These are phyloP conservation scores for Cornus controversa DNA, from an alignment of 148 eudicot genomes.

Conservation along the genomic window DNA sequence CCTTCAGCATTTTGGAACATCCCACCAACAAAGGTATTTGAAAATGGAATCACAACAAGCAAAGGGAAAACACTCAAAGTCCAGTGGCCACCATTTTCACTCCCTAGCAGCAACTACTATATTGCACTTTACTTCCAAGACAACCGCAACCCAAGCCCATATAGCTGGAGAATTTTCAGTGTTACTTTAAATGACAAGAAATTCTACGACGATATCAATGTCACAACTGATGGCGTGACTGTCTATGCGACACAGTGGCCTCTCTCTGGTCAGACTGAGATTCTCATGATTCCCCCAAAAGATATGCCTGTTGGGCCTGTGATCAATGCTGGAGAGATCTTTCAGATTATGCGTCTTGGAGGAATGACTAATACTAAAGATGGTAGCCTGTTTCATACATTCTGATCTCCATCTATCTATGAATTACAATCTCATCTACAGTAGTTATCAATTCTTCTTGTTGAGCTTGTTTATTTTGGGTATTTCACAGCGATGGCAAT, in stretches of 20 bases:
- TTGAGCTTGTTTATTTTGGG: conserved; percentile 1
- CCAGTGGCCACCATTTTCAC: conserved; percentile 58
- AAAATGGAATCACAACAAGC: conserved; percentile 57
- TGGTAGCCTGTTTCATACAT: conserved; percentile 36
- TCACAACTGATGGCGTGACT: conserved; percentile 52
- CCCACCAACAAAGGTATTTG: conserved; percentile 63
- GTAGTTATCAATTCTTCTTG: not conserved
- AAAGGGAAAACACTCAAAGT: conserved; percentile 57
- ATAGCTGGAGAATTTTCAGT: conserved; percentile 81
- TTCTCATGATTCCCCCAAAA: conserved; percentile 42
- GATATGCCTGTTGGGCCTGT: conserved; percentile 74
- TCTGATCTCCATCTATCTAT: not conserved
- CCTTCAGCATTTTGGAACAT: conserved; percentile 77
- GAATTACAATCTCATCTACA: not conserved
- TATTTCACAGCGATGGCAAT: conserved; percentile 47
- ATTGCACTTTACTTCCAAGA: conserved; percentile 86
- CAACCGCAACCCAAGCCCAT: conserved; percentile 63
- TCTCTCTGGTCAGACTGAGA: conserved; percentile 52
- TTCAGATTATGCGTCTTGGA: conserved; percentile 51
- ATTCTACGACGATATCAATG: conserved; percentile 56
- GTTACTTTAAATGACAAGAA: conserved; percentile 47
- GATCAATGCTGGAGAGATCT: conserved; percentile 77
- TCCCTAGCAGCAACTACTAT: conserved; percentile 57
- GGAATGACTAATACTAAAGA: conserved; percentile 57
- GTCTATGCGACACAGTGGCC: conserved; percentile 68